Base-by-base conservation (phyloP, 352 stramenopile species). In the Pythium sukuiense region DNA sequence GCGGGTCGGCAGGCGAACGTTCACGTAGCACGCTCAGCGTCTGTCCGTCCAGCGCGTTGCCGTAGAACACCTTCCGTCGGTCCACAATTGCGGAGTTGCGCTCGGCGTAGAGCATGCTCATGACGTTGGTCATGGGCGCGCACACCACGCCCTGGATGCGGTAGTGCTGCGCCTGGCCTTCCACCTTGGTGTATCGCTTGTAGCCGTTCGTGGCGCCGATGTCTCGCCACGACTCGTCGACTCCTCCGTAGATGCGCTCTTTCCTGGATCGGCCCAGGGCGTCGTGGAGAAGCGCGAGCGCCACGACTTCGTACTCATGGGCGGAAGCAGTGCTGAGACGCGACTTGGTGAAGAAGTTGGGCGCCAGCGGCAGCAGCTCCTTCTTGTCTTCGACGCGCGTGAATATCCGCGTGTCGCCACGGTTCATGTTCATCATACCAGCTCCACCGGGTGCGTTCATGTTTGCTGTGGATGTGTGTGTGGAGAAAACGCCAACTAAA, bases 51-150 rank as follows among this genome's bases (percentile, higher is more conserved):
- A 89, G 59, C 18, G 65, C 74, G 65, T 91, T 80, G 55, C 75
- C 76, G 69, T 79, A 91, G 27, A 91, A 76, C 13, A 77, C 60
- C 32, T 76, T 71, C 39, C 83, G 83, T 32, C 83, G 80, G 35
- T 69, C 65, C 3, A 74, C 56, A 27, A 86, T 59, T 48, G 82
- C 77, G 5, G 54, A 26, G 50, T 74, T 77, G 59, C 77, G 80
- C 60, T 87, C 76, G 20, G 80, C 79, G 61, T 81, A 85, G 45
- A 91, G 72, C 55, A 87, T 67, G 11, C 73, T 75, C 83, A 91
- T 89, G 65, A 91, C 74, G 41, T 83, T 76, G 50, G 75, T 68
- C 53, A 91, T 67, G 26, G 79, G 76, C 12, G 79, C 72, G n/a
- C 73, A 72, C 9, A 88, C 72, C 6, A 76, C 72, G 20, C 83